These are phyloP conservation scores for Pseudogymnoascus sp. DNA, from an alignment of 2,329 filamentous ascomycete species.

Conservation along the genomic window DNA sequence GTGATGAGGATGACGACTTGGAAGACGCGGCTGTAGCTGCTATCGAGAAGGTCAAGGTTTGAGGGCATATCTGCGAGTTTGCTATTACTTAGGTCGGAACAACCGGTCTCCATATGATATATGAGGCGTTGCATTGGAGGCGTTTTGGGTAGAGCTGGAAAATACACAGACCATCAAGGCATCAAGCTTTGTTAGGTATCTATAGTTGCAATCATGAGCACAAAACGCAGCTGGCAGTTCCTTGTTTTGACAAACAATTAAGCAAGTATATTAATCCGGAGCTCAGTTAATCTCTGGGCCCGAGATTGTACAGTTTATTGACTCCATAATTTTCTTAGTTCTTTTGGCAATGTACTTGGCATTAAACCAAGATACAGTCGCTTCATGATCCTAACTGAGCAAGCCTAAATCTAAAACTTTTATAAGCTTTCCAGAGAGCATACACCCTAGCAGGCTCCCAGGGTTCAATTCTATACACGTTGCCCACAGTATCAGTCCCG, in stretches of 20 bases:
- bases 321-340: background rate
- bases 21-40: conserved; percentile 49
- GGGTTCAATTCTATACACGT: background rate
- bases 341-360: background rate
- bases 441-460: background rate
- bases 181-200: background rate
- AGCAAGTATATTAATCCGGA: background rate
- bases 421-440: background rate
- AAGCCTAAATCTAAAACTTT: conserved; percentile 4
- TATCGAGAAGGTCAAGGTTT: conserved; percentile 66
- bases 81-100: conserved; percentile 12
- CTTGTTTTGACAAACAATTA: background rate
- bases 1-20: conserved; percentile 59
- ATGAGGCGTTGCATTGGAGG: conserved; percentile 25
- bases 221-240: background rate
- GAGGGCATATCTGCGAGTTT: conserved; percentile 30
- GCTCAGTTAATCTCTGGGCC: background rate
- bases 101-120: conserved; percentile 5
- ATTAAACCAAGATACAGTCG: background rate
- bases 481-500: background rate
- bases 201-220: conserved; percentile 7
- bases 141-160: conserved; percentile 16
- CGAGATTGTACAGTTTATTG: background rate
- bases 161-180: background rate
- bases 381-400: background rate